Conservation (phyloP, 2,329 filamentous ascomycete genomes). For the Aspergillus eucalypticola region DNA sequence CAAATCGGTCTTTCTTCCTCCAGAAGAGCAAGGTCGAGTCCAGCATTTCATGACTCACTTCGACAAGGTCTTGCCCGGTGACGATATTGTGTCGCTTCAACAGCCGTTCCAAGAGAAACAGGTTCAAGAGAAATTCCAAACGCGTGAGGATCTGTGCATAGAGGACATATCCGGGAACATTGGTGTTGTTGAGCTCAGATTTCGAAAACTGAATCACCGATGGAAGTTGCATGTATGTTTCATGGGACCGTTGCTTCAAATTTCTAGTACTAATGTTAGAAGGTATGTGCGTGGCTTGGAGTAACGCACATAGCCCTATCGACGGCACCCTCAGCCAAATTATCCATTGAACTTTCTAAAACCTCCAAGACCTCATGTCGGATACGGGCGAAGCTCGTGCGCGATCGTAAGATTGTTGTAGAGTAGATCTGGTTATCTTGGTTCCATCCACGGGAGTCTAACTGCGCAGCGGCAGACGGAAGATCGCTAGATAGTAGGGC, state of each 20-base stretch:
- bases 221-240: background rate
- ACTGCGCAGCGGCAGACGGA: too few relatives aligned
- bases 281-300: background rate
- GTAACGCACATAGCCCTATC: background rate
- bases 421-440: background rate
- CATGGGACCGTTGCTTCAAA: background rate
- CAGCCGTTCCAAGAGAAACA: slow-evolving; percentile 3
- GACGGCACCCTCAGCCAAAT: background rate
- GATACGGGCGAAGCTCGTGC: background rate
- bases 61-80: slow-evolving; percentile 3
- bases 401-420: background rate
- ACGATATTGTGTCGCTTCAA: background rate
- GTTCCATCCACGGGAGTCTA: background rate
- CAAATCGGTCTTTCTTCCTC: slow-evolving; percentile 3
- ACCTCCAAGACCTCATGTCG: background rate
- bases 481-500: too few relatives aligned
- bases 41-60: slow-evolving; percentile 2
- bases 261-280: background rate
- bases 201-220: background rate
- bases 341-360: background rate
- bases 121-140: background rate
- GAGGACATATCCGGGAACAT: background rate
- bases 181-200: background rate
- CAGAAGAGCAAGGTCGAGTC: slow-evolving; percentile 1
- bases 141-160: background rate